A percentile compares a stretch with the other conserved stretches of the same genome.
These are phyloP conservation scores for Lepiota brunneoincarnata DNA, from an alignment of 768 basidiomycete genomes.

Conservation along the genomic window DNA sequence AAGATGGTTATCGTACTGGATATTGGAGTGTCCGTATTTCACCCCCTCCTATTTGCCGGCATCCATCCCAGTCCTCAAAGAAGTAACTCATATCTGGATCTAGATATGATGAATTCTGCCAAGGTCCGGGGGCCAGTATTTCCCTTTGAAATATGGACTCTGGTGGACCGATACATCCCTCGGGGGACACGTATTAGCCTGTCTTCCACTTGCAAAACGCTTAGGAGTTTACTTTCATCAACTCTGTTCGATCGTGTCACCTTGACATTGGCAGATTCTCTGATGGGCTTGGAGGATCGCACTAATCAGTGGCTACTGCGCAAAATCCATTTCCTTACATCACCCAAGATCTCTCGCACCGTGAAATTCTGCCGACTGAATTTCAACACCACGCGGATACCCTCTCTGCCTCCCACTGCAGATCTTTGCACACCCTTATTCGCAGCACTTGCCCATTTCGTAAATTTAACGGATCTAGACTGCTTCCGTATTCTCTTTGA, in stretches of 20 bases:
- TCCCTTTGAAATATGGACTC: conserved; percentile 9
- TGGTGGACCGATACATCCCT: conserved; percentile 4
- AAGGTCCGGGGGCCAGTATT: background rate
- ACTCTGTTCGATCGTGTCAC: conserved; percentile 1
- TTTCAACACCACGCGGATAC: background rate
- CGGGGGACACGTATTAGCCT: background rate
- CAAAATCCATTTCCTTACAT: conserved; percentile 5
- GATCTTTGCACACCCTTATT: background rate
- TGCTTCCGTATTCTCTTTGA: conserved; percentile 10
- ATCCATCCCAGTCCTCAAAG: too few species aligned
- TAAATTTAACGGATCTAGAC: conserved; percentile 3
- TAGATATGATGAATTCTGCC: background rate
- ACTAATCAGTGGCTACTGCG: conserved; percentile 1
- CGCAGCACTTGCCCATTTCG: background rate
- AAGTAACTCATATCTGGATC: background rate
- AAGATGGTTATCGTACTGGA: too few species aligned
- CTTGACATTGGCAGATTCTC: conserved; percentile 2
- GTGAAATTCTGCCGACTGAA: background rate
- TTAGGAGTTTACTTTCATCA: background rate
- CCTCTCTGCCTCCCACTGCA: background rate
- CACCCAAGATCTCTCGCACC: background rate
- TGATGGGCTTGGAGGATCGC: background rate
- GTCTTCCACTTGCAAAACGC: background rate
- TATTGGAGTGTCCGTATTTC: too few species aligned
- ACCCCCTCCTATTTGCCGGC: too few species aligned